phyloP scores from a whole-genome alignment of 768 basidiomycete genomes.

The Pisolithus albus region DNA sequence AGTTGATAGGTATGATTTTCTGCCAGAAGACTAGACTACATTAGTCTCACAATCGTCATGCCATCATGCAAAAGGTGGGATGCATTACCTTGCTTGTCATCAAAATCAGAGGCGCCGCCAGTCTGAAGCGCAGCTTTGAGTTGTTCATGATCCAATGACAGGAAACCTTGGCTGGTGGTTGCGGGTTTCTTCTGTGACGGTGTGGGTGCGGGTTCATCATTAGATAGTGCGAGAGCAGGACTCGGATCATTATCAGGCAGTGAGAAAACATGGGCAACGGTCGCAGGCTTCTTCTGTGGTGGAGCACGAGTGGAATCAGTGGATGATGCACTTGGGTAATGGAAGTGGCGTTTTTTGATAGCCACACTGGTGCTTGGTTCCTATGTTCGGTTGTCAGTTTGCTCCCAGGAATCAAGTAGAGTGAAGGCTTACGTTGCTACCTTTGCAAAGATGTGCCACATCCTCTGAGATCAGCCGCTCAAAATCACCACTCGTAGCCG shows the following conservation, averaged over 20 bases:
- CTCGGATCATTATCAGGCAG: too few relatives aligned
- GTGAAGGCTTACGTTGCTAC: neutral
- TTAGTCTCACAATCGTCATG: neutral
- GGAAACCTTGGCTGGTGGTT: neutral
- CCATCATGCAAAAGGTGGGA: neutral
- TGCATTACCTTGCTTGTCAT: conserved; percentile 2
- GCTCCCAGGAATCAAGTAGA: too few relatives aligned
- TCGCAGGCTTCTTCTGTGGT: neutral
- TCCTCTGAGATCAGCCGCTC: neutral
- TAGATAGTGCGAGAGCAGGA: too few relatives aligned
- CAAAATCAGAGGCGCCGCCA: neutral
- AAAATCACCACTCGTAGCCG: neutral
- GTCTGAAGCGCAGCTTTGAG: conserved; percentile 1
- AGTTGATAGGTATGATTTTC: neutral
- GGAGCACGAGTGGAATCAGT: neutral
- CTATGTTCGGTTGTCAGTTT: too few relatives aligned
- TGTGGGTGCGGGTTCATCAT: too few relatives aligned
- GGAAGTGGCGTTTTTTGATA: too few relatives aligned
- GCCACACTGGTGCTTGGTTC: too few relatives aligned
- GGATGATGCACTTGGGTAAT: neutral
- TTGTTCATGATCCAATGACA: neutral
- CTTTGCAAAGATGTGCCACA: neutral
- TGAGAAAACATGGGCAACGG: neutral
- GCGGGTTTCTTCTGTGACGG: neutral
- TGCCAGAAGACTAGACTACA: neutral